Evolutionary conservation across 306 rosid genomes (phyloP), one percentile per base, ranked within the genome.

Genomic region (Trichosanthes cucumerina): DNA sequence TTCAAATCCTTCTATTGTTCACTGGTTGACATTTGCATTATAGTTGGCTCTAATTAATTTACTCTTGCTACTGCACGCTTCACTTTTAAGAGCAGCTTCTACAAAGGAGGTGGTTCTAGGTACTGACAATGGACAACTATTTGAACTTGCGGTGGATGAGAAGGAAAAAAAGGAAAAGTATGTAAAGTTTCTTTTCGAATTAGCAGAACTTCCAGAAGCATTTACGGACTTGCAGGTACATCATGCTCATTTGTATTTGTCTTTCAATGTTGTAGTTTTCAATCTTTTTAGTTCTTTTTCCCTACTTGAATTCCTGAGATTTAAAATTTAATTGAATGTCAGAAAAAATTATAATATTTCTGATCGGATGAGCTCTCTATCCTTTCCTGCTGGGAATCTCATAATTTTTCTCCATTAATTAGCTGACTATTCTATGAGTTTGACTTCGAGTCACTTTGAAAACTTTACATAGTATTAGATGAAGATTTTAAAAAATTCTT

Each of bases 81-180:
- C 63, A 58, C 23, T 2, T 76, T 54, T 19, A 86, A 77, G 77
- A 7, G 18, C 84, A 94, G 97, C 88, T 86, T 92, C 96, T 70
- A 95, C 98, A 0, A 92, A 88, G 91, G 98, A 95, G 88, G 93
- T 95, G 64, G 80, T 95, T 86, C 86, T 95, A 8, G 96, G 97
- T 59, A 95, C 96, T 4, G 96, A 91, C 46, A 88, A 89, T 77
- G 96, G 97, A 43, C 97, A 95, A 81, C 93, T 92, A 84, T 81
- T 86, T 83, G 98, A 95, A 83, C 83, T 95, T 75, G 78, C 88
- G n/a, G 98, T 95, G 81, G 97, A 95, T 21, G 97, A 95, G 88
- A 95, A 89, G 89, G 97, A 95, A 81, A 92, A 92, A 87, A 92
- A 82, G 90, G 98, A 95, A 90, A 95, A 95, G 84, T 88, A 92